A percentile compares a stretch with the other conserved stretches of the same genome.
These are phyloP conservation scores for Tuctoria greenei DNA, from an alignment of 176 grass and related monocot species.

Conservation along the genomic window DNA sequence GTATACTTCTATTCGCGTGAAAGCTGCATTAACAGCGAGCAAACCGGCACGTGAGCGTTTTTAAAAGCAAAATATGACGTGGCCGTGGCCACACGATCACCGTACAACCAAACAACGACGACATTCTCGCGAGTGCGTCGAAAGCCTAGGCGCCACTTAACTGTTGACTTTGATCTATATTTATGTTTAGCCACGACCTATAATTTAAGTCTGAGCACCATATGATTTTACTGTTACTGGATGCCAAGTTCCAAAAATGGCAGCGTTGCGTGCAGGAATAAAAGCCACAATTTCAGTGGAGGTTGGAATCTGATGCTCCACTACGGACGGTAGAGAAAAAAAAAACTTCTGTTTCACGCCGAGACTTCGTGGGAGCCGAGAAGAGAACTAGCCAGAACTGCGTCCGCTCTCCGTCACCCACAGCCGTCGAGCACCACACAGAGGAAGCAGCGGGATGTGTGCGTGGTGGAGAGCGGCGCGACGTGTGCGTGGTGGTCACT, in stretches of 20 bases:
- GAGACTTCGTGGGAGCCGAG: not conserved
- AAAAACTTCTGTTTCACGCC: not conserved
- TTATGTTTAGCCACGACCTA: too few relatives aligned
- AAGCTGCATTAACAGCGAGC: too few relatives aligned
- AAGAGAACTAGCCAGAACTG: not conserved
- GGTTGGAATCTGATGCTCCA: not conserved
- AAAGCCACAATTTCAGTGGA: not conserved
- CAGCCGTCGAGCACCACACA: not conserved
- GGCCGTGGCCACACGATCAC: too few relatives aligned
- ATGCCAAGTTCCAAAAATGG: not conserved
- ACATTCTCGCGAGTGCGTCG: too few relatives aligned
- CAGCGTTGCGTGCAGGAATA: not conserved
- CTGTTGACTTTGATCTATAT: too few relatives aligned
- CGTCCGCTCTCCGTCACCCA: not conserved
- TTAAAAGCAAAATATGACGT: too few relatives aligned
- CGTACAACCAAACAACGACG: too few relatives aligned
- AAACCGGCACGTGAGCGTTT: too few relatives aligned
- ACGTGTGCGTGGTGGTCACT: constrained; percentile 30
- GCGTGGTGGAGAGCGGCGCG: constrained; percentile 18
- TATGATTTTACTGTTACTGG: not conserved
- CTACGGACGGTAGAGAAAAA: constrained; percentile 8
- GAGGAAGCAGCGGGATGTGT: not conserved
- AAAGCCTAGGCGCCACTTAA: too few relatives aligned
- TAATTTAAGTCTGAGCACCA: too few relatives aligned
- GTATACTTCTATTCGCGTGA: too few relatives aligned